Evolutionary conservation across 1,284 basidiomycete species (phyloP), one percentile per base, ranked within the genome.

Genomic region (Rhodotorula sp.): DNA sequence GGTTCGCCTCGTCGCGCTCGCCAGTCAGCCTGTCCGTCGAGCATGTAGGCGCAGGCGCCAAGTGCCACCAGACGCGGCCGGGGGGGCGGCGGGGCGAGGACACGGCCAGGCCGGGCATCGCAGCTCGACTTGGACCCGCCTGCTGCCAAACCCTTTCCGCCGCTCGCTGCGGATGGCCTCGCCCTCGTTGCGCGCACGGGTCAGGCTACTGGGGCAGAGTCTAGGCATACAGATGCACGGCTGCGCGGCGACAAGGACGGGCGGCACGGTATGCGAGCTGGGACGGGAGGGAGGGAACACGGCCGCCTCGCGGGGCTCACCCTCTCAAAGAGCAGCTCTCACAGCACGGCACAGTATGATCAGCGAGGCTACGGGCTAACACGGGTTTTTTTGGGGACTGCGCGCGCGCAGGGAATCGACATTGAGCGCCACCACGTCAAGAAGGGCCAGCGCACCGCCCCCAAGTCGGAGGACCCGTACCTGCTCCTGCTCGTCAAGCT

Each of bases 401-500:
- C 34, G 34, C 43, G 14, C 43, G 5, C 34, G 12, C 51, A 95
- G 95, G 96, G 96, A 91, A 97, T 98, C 86, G 96, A 99, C 85
- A 90, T 98, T 85, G 87, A 88, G 83, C 61, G 51, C 49, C 96
- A 98, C 87, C 96, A 99, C 89, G 95, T 97, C 89, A 97, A 92
- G 90, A 97, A 96, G 88, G 91, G 95, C 80, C 86, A 89, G 83
- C 90, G 96, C 80, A 91, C 91, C 79, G 93, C 93, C 78, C 96
- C 96, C 83, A 93, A 93, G 87, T 96, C 93, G 83, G 92, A 98
- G 91, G 96, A 99, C 85, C 95, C 96, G 51, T 98, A 99, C 86
- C 89, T 99, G 81, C 90, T 97, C 82, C 88, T 98, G 81, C 90
- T 99, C 76, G 96, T 99, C 84, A 98, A 99, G 89, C 89, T 99